Evolutionary conservation across 305 asterid species (phyloP).

Genomic region (Coffea humblotiana): DNA sequence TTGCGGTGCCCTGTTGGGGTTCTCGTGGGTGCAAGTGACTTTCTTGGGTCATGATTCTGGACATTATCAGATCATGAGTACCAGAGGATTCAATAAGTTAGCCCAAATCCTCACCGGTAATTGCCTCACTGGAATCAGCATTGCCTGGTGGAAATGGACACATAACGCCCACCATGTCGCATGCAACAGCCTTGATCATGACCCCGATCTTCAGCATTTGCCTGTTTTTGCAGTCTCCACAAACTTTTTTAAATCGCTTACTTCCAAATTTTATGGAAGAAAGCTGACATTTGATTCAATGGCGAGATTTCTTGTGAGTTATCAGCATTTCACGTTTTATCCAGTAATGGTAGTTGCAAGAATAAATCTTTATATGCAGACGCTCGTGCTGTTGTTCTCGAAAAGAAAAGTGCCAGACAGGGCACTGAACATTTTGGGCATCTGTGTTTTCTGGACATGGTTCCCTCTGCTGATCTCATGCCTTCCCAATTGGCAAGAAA

Average conservation of each 20-base stretch:
- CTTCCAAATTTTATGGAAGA: slow-evolving; percentile 36
- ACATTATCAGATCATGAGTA: slow-evolving; percentile 41
- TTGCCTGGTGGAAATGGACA: slow-evolving; percentile 64
- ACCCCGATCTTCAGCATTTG: slow-evolving; percentile 49
- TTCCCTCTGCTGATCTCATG: slow-evolving; percentile 30
- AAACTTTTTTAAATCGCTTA: slow-evolving; percentile 28
- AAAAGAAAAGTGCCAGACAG: slow-evolving; percentile 32
- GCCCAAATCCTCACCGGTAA: slow-evolving; percentile 42
- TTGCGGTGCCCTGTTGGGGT: slow-evolving; percentile 38
- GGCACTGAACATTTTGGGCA: slow-evolving; percentile 33
- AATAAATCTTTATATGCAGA: slow-evolving; percentile 39
- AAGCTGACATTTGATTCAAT: slow-evolving; percentile 32
- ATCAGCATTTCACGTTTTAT: slow-evolving; percentile 41
- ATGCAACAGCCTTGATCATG: slow-evolving; percentile 46
- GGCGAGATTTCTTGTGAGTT: slow-evolving; percentile 38
- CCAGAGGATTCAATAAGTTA: slow-evolving; percentile 27
- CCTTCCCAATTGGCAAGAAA: slow-evolving; percentile 31
- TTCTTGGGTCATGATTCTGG: slow-evolving; percentile 51
- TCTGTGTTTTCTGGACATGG: slow-evolving; percentile 37
- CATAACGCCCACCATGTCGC: slow-evolving; percentile 51
- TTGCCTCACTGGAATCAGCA: slow-evolving; percentile 46
- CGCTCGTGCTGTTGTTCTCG: slow-evolving; percentile 28
- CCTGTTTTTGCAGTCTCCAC: slow-evolving; percentile 42
- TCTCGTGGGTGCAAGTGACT: slow-evolving; percentile 41
- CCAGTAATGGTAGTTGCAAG: slow-evolving; percentile 40